A percentile compares a stretch with the other conserved stretches of the same genome.
Conservation (phyloP, 305 asterid genomes). For the Fraxinus sp. region DNA sequence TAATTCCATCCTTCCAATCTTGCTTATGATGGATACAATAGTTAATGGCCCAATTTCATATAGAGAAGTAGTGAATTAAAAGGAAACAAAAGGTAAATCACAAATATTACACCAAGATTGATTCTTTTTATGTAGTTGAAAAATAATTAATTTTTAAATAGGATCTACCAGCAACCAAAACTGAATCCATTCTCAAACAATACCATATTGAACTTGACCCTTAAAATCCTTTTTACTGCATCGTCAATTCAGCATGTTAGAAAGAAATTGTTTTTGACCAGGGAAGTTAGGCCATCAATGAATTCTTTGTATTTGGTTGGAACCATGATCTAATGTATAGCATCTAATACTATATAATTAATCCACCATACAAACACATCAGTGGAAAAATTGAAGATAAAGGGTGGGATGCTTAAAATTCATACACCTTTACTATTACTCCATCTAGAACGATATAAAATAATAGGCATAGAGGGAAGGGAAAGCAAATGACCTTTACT, state of each 20-base stretch:
- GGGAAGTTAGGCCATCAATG: slow-evolving; percentile 44
- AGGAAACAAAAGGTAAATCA: too few species aligned
- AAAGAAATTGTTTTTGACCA: slow-evolving; percentile 44
- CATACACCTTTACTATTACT: neutral
- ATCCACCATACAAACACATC: neutral
- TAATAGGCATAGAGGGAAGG: neutral
- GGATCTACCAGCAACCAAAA: too few species aligned
- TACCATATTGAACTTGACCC: slow-evolving; percentile 58
- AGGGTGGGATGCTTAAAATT: neutral
- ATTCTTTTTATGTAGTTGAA: too few species aligned
- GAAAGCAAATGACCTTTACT: neutral
- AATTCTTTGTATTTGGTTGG: slow-evolving; percentile 51
- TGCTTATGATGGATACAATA: too few species aligned
- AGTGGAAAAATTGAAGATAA: neutral
- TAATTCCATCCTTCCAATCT: too few species aligned
- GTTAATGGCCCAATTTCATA: too few species aligned
- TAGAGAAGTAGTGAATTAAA: too few species aligned
- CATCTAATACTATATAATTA: neutral
- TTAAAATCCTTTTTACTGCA: slow-evolving; percentile 52
- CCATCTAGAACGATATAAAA: too few species aligned
- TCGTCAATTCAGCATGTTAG: slow-evolving; percentile 51
- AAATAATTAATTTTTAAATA: too few species aligned
- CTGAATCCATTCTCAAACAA: slow-evolving; percentile 35
- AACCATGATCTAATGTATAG: slow-evolving; percentile 42
- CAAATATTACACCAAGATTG: too few species aligned